These are phyloP conservation scores for Pholiota adiposa DNA, from an alignment of 1,284 basidiomycete species.

Conservation along the genomic window DNA sequence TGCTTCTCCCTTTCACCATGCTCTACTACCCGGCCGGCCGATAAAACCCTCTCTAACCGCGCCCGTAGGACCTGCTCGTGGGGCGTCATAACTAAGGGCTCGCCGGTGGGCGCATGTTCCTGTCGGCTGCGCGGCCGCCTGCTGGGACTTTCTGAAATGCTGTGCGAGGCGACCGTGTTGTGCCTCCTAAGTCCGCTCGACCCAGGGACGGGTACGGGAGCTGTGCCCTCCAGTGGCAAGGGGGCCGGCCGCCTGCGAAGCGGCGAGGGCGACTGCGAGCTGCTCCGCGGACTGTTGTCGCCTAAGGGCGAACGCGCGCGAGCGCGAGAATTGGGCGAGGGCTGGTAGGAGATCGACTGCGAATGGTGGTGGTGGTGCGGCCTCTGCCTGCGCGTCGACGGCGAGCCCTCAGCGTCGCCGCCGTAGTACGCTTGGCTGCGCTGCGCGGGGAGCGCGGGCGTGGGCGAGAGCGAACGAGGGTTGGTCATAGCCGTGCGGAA, in stretches of 20 bases:
- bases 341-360: slow-evolving; percentile 2
- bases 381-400: not conserved
- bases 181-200: slow-evolving; percentile 8
- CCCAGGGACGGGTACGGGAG: not conserved
- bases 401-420: slow-evolving; percentile 15
- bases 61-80: slow-evolving; percentile 60
- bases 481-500: slow-evolving; percentile 29
- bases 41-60: slow-evolving; percentile 56
- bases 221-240: slow-evolving; percentile 4
- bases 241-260: slow-evolving; percentile 8
- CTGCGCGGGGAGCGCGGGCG: not conserved
- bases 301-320: not conserved
- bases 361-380: slow-evolving; percentile 6
- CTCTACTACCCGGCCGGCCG: slow-evolving; percentile 25
- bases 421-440: slow-evolving; percentile 6
- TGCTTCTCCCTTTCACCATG: slow-evolving; percentile 29
- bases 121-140: not conserved
- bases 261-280: slow-evolving; percentile 25
- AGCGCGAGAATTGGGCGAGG: not conserved
- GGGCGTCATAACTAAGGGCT: slow-evolving; percentile 41
- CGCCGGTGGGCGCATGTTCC: slow-evolving; percentile 8
- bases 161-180: slow-evolving; percentile 8
- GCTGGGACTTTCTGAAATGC: not conserved
- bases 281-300: slow-evolving; percentile 12
- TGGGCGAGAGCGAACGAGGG: slow-evolving; percentile 13